Base-by-base conservation (phyloP, 2,329 filamentous ascomycete species). In the Colletotrichum sp. region DNA sequence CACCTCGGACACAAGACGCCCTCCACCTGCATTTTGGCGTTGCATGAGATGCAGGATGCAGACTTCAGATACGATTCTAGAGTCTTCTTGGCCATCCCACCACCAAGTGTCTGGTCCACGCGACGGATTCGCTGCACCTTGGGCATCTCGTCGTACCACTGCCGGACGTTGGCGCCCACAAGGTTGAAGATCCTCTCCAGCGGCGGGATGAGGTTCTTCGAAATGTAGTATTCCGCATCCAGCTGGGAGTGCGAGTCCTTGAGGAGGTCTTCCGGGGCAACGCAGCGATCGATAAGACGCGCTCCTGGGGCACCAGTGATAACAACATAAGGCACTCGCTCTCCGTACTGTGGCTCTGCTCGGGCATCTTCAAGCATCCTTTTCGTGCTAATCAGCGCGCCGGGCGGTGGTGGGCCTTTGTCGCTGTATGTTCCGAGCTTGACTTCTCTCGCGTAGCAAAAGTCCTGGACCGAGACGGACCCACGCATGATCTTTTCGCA, bases 141-240 rank as follows among this genome's bases (percentile, higher is more conserved):
- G 62, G 96, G 96, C 95, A 99, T 98, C 85, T 98, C 96, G 78
- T 98, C 95, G 81, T 96, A 99, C 97, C 97, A 99, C 75, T 92
- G 90, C 21, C 95, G 88, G 1, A 99, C 95, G 82, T 97, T 98
- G 36, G 96, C 97, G 8, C 97, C 97, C 4, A 99, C 95, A 4
- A 99, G 93, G 81, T 97, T 98, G 87, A 99, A 98, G 78, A 99
- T 98, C 32, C 97, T 93, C 84, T 99, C 96, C 1, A 99, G 90
- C 1, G 97, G 97, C 8, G 97, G 97, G 66, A 99, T 98, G 10
- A 99, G 83, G 82, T 98, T 99, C 87, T 98, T 99, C 21, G 91
- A 92, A 81, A 99, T 99, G 87, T 99, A 99, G 85, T 99, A 99
- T 80, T 98, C 96, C 0, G 96, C 93, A 81, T 99, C 97, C 21